Percentiles rank a stretch among this genome's conserved stretches.
phyloP scores from a whole-genome alignment of 1,284 basidiomycete species.

The Vanrija pseudolonga region DNA sequence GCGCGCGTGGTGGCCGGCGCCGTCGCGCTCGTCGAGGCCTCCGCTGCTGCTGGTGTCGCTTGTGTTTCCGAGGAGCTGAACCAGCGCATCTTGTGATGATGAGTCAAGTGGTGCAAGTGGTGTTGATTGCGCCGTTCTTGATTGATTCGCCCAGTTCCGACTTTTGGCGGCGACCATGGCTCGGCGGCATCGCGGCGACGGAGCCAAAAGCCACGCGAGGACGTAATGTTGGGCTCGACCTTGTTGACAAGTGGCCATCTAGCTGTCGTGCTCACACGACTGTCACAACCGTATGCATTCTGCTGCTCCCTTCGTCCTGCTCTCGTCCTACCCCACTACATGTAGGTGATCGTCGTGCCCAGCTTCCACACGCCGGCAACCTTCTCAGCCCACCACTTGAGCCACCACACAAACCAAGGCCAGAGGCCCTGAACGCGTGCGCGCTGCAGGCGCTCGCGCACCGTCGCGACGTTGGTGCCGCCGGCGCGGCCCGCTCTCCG shows the following conservation, averaged over 20 bases:
- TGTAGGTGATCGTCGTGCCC: conserved; percentile 45
- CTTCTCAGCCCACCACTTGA: conserved; percentile 42
- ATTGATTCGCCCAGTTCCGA: too few relatives aligned
- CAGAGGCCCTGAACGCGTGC: conserved; percentile 10
- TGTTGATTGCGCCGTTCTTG: too few relatives aligned
- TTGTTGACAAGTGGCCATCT: not conserved
- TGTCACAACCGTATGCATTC: too few relatives aligned
- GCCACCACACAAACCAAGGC: conserved; percentile 27
- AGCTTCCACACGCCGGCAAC: conserved; percentile 41
- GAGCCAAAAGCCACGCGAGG: too few relatives aligned
- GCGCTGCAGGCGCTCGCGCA: conserved; percentile 13
- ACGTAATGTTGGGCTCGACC: not conserved
- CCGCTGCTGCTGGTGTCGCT: not conserved
- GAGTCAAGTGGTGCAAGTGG: not conserved
- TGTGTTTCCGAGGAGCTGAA: conserved; percentile 1
- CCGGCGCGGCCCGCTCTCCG: not conserved
- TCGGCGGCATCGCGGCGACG: too few relatives aligned
- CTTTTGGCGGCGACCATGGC: too few relatives aligned
- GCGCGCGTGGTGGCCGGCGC: not conserved
- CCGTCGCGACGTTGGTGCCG: conserved; percentile 1
- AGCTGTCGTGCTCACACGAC: too few relatives aligned
- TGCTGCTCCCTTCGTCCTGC: too few relatives aligned
- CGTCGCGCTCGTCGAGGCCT: not conserved
- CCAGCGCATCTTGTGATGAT: conserved; percentile 3
- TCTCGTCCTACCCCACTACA: conserved; percentile 14